Evolutionary conservation across 805 yeast genomes (phyloP), one percentile per base, ranked within the genome.

Genomic region (Lachancea fermentati): DNA sequence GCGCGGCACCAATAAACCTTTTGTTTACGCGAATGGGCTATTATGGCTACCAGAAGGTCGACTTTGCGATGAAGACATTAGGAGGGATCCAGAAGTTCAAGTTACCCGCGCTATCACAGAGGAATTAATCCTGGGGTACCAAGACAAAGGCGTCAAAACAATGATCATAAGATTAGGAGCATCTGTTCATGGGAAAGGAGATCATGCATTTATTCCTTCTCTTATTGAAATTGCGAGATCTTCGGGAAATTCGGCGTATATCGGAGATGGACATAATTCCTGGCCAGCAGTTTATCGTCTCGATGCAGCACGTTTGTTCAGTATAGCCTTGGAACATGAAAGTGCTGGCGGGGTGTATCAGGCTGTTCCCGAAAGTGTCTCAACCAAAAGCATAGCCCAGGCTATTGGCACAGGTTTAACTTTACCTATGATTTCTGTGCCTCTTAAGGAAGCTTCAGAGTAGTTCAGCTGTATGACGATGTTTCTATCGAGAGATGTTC

Each of bases 291-390:
- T 57, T 30, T 51, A 60, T 37, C 50, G 51, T 7, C 18, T 28
- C 2, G 72, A 68, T 51, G 63, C 58, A n/a, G 71, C 68, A 9
- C 37, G 15, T 4, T 33, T 64, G 16, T 66, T 40, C 53, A 31
- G 56, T 32, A 32, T 50, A 42, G 61, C 57, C 42, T 22, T 56
- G 31, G 54, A 60, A 39, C 49, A 52, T 29, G 54, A 60, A 19
- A 36, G 41, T 32, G 47, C 65, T 39, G 58, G 64, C 25, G 34
- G 37, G 26, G 45, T 43, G 35, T 55, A 53, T 40, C 48, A 59
- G 42, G 60, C 57, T n/a, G 39, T 46, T 34, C 50, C 46, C 19
- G 38, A 34, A 9, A 47, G 49, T 17, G 34, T 62, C 15, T 32
- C 42, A 16, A 13, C 47, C 13, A 57, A 57, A 30, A 49, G 42